Base-by-base conservation (phyloP, 345 rosid species). In the Lumnitzera littorea region DNA sequence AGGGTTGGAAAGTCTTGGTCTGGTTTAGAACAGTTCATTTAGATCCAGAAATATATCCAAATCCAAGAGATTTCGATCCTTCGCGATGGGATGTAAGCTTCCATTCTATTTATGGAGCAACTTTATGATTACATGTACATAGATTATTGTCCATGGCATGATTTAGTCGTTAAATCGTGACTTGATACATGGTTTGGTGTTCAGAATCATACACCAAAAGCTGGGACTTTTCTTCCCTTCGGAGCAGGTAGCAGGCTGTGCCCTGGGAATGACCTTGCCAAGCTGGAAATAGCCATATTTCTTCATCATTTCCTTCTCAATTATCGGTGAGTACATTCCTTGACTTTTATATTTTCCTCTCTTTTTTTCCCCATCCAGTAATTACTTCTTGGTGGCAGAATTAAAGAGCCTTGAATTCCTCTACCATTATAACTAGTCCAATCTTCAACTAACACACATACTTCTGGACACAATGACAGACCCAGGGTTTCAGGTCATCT, bases 201-300 rank as follows among this genome's bases (percentile, higher is more conserved):
- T 58, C 52, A 91, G 96, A 75, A 71, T 67, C 65, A 54, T 62
- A 78, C 67, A 13, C 67, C 88, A 11, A 91, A 75, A 76, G 82
- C 95, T 14, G 86, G 95, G 25, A 63, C 64, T 51, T 91, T 86
- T 74, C 86, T 91, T 66, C 96, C 91, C 47, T 91, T 91, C 62
- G 97, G 97, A 65, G 84, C 78, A 57, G 94, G 97, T 68, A 84
- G 88, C 65, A 75, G 83, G 70, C 57, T 88, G 48, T 91, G 96
- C 67, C 96, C 96, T 12, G 97, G 97, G 71, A 88, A 88, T 55
- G 91, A 88, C 78, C 91, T 91, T 6, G 91, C 94, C 16, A 91
- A 84, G 78, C 83, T 91, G 31, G 97, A 88, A 70, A 84, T 91
- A 46, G 64, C 91, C 9, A 77, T 86, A 16, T 91, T 85, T 58